Conservation (phyloP, 768 basidiomycete genomes). For the Candolleomyces aberdarensis region DNA sequence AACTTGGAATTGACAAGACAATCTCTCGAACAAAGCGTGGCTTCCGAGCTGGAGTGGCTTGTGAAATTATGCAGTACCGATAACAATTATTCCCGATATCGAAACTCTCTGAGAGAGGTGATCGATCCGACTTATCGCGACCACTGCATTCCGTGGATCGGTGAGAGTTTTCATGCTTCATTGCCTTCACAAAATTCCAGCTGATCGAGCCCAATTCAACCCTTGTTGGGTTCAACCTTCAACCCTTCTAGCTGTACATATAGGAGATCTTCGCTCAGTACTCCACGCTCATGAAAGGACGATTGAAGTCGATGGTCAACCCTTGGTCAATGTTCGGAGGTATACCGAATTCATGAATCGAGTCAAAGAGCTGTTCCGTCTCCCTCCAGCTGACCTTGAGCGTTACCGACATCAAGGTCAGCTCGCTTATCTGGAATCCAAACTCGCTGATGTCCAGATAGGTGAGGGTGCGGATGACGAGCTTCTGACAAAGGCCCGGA, state of each 20-base stretch:
- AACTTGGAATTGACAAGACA: constrained; percentile 31
- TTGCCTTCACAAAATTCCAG: no score
- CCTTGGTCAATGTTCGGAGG: constrained; percentile 41
- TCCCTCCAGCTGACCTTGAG: constrained; percentile 31
- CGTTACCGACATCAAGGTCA: constrained; percentile 27
- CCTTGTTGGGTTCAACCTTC: no score
- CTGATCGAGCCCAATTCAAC: no score
- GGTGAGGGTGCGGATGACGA: no score
- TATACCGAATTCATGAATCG: constrained; percentile 35
- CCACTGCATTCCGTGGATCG: constrained; percentile 40
- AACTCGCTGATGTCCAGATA: no score
- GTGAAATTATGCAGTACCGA: constrained; percentile 21
- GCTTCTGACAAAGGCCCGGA: no score
- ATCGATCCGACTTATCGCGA: constrained; percentile 18
- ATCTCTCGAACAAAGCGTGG: constrained; percentile 24
- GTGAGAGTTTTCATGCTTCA: no score
- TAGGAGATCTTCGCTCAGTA: constrained; percentile 31
- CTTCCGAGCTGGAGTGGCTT: constrained; percentile 28
- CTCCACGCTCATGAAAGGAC: constrained; percentile 27
- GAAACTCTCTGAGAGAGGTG: constrained; percentile 26
- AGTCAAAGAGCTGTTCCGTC: constrained; percentile 29
- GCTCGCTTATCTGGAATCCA: constrained; percentile 41
- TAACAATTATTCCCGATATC: constrained; percentile 36
- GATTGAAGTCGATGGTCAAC: constrained; percentile 25
- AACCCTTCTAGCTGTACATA: constrained; percentile 29